A percentile compares a stretch with the other conserved stretches of the same genome.
phyloP scores from a whole-genome alignment of 1,284 basidiomycete genomes.

The Ustilago shanxiensis region DNA sequence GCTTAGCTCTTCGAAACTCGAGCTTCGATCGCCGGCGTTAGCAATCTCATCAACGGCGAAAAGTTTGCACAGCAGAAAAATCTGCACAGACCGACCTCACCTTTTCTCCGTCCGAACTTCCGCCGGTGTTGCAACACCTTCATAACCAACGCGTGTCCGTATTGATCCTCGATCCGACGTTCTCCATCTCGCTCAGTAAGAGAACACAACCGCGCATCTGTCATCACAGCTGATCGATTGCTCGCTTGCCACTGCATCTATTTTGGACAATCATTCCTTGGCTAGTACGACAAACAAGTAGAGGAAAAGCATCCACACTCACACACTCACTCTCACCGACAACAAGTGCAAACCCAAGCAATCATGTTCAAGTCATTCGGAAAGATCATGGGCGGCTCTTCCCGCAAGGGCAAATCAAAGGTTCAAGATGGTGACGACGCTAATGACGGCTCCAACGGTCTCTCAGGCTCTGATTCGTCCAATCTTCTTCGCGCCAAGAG shows the following conservation, averaged over 20 bases:
- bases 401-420: constrained; percentile 64
- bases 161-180: too few relatives aligned
- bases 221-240: background rate
- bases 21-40: constrained; percentile 19
- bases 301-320: too few relatives aligned
- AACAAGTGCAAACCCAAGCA: background rate
- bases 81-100: too few relatives aligned
- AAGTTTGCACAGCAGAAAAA: background rate
- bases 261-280: too few relatives aligned
- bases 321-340: background rate
- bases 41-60: background rate
- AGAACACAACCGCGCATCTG: background rate
- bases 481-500: constrained; percentile 37
- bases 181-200: background rate
- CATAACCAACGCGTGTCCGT: background rate
- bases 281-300: background rate
- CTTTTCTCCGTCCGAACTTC: background rate
- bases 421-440: constrained; percentile 44
- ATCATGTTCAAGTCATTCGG: constrained; percentile 68
- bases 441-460: constrained; percentile 30
- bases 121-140: background rate
- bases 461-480: constrained; percentile 50
- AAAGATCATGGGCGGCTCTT: constrained; percentile 66
- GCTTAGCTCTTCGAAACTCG: constrained; percentile 2
- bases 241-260: too few relatives aligned